Evolutionary conservation across 1,139 yeast species (phyloP).

Genomic region (Saccharomycopsis phalli): DNA sequence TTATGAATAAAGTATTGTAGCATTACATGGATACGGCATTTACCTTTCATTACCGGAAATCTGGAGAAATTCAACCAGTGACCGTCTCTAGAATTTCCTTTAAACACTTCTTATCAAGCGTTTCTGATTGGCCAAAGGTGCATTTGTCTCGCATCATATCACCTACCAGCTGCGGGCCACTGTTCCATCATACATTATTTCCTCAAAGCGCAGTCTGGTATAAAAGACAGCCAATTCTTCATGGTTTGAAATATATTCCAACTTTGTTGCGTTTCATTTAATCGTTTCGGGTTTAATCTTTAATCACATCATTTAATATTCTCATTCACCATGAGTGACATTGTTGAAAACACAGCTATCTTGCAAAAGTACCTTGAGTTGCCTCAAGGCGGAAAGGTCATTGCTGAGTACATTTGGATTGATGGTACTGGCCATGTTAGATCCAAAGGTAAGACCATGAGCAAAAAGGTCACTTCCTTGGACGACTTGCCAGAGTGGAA

Average conservation of each 20-base stretch:
- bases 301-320: no score
- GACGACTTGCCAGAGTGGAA: slow-evolving; percentile 98
- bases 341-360: slow-evolving; percentile 64
- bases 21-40: no score
- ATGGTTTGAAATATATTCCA: no score
- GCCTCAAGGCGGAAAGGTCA: slow-evolving; percentile 75
- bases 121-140: not conserved
- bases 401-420: slow-evolving; percentile 98
- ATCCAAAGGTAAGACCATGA: slow-evolving; percentile 41
- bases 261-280: no score
- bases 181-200: slow-evolving; percentile 1
- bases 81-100: no score
- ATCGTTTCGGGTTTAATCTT: no score
- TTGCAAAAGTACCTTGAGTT: slow-evolving; percentile 76
- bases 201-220: no score
- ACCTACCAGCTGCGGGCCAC: not conserved
- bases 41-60: no score
- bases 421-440: slow-evolving; percentile 89
- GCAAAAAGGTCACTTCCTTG: slow-evolving; percentile 56
- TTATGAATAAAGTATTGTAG: no score
- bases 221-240: no score
- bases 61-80: no score
- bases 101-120: not conserved
- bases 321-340: slow-evolving; percentile 24
- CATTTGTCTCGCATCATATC: slow-evolving; percentile 2